A percentile compares a stretch with the other conserved stretches of the same genome.
phyloP scores from a whole-genome alignment of 202 grass and related monocot genomes.

The Carex arenaria region DNA sequence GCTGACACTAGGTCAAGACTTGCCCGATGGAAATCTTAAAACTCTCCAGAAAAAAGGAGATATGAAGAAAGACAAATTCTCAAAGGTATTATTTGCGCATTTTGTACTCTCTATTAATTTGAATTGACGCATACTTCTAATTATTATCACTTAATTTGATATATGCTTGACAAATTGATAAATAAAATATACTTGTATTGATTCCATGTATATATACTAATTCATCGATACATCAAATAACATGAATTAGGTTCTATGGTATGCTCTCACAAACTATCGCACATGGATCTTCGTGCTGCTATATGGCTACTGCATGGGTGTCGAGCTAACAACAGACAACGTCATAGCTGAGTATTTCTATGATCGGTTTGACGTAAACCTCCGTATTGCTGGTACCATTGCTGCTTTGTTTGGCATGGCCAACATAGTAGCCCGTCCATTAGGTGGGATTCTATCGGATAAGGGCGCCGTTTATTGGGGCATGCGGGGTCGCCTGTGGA shows the following conservation, averaged over 20 bases:
- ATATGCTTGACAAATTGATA: background rate
- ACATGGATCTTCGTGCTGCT: conserved; percentile 76
- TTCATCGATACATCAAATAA: background rate
- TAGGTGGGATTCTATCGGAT: conserved; percentile 58
- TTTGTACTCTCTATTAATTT: background rate
- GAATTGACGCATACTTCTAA: background rate
- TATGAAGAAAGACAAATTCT: conserved; percentile 53
- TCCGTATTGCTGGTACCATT: conserved; percentile 63
- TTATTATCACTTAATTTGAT: background rate
- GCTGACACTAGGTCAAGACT: conserved; percentile 61
- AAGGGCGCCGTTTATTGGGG: conserved; percentile 33
- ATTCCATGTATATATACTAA: background rate
- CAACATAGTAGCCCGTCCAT: conserved; percentile 61
- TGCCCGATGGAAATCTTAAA: conserved; percentile 73
- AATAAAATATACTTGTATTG: background rate
- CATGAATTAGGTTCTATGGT: conserved; percentile 34
- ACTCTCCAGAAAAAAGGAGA: conserved; percentile 58
- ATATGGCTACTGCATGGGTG: conserved; percentile 76
- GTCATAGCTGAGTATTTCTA: conserved; percentile 84
- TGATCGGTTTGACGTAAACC: conserved; percentile 64
- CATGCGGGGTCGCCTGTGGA: conserved; percentile 73
- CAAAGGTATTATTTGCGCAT: conserved; percentile 31
- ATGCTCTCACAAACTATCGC: conserved; percentile 60
- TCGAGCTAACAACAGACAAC: conserved; percentile 79
- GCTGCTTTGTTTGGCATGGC: conserved; percentile 89